phyloP scores from a whole-genome alignment of 495 filamentous ascomycete genomes.

The Extremus antarcticus region DNA sequence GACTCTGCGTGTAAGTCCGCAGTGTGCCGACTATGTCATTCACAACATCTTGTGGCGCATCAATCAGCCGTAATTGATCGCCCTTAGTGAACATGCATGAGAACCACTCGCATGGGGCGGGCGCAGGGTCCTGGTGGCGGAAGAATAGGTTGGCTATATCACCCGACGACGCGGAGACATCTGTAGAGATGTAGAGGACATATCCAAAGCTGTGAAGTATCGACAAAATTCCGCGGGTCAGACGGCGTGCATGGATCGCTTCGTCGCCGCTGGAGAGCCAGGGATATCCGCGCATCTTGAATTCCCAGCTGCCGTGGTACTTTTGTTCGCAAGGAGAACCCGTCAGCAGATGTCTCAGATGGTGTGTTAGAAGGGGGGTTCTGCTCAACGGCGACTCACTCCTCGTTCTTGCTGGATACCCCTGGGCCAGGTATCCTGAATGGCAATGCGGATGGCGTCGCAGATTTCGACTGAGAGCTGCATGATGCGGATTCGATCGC shows the following conservation, averaged over 20 bases:
- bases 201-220: conserved; percentile 13
- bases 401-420: conserved; percentile 1
- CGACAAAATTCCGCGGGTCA: conserved; percentile 9
- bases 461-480: neutral
- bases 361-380: too few species aligned
- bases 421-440: conserved; percentile 1
- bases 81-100: conserved; percentile 9
- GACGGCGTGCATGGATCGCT: conserved; percentile 6
- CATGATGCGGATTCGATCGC: conserved; percentile 3
- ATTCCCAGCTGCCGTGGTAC: too few species aligned
- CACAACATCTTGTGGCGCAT: conserved; percentile 1
- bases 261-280: neutral
- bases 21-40: neutral
- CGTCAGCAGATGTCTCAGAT: too few species aligned
- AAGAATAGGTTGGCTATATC: conserved; percentile 21
- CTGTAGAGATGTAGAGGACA: conserved; percentile 15
- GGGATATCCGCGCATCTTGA: too few species aligned
- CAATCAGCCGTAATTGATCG: conserved; percentile 14
- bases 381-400: too few species aligned
- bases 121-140: conserved; percentile 15
- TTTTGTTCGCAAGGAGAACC: too few species aligned
- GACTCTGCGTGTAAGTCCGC: neutral
- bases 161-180: conserved; percentile 6
- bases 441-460: neutral
- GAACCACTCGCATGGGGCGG: conserved; percentile 15